Conservation (phyloP, 441 rosid genomes). For the Syzygium syzygioides region DNA sequence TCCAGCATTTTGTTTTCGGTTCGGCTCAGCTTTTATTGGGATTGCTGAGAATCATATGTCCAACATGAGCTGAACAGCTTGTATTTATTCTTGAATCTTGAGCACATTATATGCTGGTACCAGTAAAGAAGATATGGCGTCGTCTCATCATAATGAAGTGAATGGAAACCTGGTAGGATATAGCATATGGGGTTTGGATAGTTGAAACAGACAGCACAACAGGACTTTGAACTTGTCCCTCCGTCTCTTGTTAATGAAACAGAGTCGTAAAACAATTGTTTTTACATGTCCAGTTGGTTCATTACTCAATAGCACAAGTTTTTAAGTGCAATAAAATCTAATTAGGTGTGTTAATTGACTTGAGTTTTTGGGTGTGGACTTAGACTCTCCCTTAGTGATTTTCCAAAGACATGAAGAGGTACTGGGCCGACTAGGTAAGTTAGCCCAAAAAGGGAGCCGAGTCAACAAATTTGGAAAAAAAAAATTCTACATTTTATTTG, state of each 20-base stretch:
- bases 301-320: not conserved
- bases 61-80: not conserved
- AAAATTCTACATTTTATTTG: not conserved
- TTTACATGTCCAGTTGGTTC: not conserved
- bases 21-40: not conserved
- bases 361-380: accelerated
- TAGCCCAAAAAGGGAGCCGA: not conserved
- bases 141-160: not conserved
- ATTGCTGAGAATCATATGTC: not conserved
- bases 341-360: not conserved
- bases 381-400: not conserved
- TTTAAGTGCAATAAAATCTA: not conserved
- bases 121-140: not conserved
- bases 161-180: not conserved
- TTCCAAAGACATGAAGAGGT: not conserved
- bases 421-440: accelerated
- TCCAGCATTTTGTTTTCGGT: not conserved
- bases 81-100: not conserved
- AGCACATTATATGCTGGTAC: not conserved
- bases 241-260: not conserved
- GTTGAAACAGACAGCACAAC: not conserved
- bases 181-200: not conserved
- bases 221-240: not conserved
- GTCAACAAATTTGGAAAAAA: not conserved
- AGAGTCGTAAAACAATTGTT: not conserved